A percentile compares a stretch with the other conserved stretches of the same genome.
These are phyloP conservation scores for Zelopaecilomyces penicillatus DNA, from an alignment of 2,329 filamentous ascomycete species.

Conservation along the genomic window DNA sequence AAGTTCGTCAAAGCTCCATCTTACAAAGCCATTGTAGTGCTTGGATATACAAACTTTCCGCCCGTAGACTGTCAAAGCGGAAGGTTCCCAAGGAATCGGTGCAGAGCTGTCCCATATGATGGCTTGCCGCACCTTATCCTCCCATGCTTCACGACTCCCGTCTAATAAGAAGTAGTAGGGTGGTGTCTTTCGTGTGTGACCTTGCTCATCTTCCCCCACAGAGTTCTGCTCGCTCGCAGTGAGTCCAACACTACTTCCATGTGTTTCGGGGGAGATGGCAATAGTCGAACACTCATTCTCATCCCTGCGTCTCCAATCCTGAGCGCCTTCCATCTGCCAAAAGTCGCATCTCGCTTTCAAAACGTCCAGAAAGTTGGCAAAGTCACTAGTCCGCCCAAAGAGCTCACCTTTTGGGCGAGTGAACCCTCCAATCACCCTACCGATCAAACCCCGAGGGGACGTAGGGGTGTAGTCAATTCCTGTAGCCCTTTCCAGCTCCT, in stretches of 20 bases:
- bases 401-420: constrained; percentile 35
- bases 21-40: constrained; percentile 47
- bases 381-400: constrained; percentile 59
- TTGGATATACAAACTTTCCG: constrained; percentile 51
- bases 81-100: constrained; percentile 32
- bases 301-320: constrained; percentile 60
- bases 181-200: constrained; percentile 18
- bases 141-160: constrained; percentile 22
- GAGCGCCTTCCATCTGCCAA: constrained; percentile 72
- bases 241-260: background rate
- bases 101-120: constrained; percentile 15
- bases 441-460: constrained; percentile 42
- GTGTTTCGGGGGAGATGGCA: background rate
- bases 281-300: constrained; percentile 12
- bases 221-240: background rate
- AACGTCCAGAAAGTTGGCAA: constrained; percentile 67
- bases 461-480: constrained; percentile 59
- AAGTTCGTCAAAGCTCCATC: constrained; percentile 61
- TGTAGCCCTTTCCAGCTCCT: constrained; percentile 67
- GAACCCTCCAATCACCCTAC: constrained; percentile 37
- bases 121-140: constrained; percentile 13
- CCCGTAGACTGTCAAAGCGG: constrained; percentile 50
- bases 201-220: constrained; percentile 1
- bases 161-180: constrained; percentile 20
- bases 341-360: constrained; percentile 71